Percentiles rank a stretch among this genome's conserved stretches.
These are phyloP conservation scores for Diplotaxis tenuifolia DNA, from an alignment of 345 rosid species.

Conservation along the genomic window DNA sequence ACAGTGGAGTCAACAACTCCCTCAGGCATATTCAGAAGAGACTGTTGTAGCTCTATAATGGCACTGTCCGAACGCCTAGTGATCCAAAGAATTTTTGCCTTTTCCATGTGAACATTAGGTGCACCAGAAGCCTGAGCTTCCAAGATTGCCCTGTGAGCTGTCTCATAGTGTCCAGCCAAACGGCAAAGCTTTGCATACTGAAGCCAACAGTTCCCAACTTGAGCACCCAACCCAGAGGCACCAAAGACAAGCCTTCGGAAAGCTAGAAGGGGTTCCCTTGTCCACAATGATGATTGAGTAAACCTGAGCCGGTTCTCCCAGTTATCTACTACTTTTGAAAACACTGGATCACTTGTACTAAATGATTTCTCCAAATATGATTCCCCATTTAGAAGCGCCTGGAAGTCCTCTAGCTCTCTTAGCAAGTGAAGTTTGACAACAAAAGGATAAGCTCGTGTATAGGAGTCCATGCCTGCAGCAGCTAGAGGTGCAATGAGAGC, in stretches of 20 bases:
- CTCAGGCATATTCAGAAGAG: conserved; percentile 84
- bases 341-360: conserved; percentile 51
- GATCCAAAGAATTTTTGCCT: conserved; percentile 96
- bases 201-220: conserved; percentile 94
- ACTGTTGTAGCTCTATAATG: conserved; percentile 82
- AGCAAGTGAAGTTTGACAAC: conserved; percentile 90
- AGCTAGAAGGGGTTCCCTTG: conserved; percentile 94
- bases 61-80: conserved; percentile 89
- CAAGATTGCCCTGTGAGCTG: conserved; percentile 85
- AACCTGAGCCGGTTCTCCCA: conserved; percentile 89
- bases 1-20: conserved; percentile 74
- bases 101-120: conserved; percentile 85
- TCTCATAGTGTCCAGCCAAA: conserved; percentile 93
- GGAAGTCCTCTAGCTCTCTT: conserved; percentile 83
- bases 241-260: conserved; percentile 83
- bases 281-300: conserved; percentile 91
- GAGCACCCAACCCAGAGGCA: conserved; percentile 79
- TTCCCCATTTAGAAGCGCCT: conserved; percentile 56
- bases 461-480: conserved; percentile 99
- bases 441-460: conserved; percentile 84
- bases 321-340: conserved; percentile 60
- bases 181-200: conserved; percentile 99
- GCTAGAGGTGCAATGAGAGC: conserved; percentile 96
- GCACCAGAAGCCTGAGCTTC: conserved; percentile 95
- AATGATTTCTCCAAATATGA: conserved; percentile 86